A percentile compares a stretch with the other conserved stretches of the same genome.
phyloP scores from a whole-genome alignment of 495 filamentous ascomycete species.

The Parachaetomium inaequale region DNA sequence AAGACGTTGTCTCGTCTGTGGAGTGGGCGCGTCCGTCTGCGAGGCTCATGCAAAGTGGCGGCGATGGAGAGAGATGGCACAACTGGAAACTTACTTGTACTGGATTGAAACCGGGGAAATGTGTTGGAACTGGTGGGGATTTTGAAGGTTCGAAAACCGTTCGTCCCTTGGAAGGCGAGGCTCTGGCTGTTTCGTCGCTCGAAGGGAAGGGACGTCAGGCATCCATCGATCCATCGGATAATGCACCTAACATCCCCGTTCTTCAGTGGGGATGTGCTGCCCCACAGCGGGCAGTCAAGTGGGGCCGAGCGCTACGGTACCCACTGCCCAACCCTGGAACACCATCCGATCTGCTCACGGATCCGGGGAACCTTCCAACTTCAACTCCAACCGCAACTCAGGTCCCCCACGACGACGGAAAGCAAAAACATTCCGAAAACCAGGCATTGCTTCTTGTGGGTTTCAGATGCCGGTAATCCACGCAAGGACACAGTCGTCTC shows the following conservation, averaged over 20 bases:
- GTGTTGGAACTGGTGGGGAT: no score
- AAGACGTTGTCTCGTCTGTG: background rate
- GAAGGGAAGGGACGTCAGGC: background rate
- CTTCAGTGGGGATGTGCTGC: background rate
- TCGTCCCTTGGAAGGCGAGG: background rate
- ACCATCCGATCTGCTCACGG: background rate
- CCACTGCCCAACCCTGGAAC: background rate
- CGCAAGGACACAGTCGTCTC: background rate
- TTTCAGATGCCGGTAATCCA: background rate
- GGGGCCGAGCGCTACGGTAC: background rate
- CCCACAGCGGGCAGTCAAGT: background rate
- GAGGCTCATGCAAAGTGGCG: no score
- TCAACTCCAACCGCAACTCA: background rate
- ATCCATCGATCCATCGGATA: conserved; percentile 24
- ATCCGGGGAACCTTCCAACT: conserved; percentile 6
- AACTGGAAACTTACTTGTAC: no score
- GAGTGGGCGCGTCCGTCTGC: background rate
- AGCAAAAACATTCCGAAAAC: background rate
- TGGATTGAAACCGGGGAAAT: no score
- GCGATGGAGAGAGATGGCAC: no score
- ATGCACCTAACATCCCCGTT: conserved; percentile 23
- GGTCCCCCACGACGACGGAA: background rate
- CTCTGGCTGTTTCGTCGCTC: background rate
- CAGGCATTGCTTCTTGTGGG: conserved; percentile 3
- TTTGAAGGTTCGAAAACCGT: no score